Conservation (phyloP, 1,284 basidiomycete genomes). For the Cystobasidium pallidum region DNA sequence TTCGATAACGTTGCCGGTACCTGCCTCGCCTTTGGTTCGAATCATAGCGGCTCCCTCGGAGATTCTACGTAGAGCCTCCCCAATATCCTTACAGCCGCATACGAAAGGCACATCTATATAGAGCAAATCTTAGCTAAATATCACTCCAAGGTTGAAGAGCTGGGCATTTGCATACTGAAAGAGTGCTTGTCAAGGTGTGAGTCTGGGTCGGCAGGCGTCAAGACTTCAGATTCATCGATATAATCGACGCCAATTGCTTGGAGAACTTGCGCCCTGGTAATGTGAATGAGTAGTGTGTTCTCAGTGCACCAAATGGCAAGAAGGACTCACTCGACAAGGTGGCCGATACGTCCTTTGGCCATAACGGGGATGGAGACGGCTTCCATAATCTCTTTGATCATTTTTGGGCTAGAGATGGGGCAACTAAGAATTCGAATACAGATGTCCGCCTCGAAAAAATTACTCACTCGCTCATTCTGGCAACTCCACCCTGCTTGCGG, state of each 20-base stretch:
- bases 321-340: slow-evolving; percentile 77
- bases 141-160: no score
- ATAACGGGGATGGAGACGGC: slow-evolving; percentile 76
- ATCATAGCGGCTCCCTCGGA: slow-evolving; percentile 95
- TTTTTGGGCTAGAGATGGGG: slow-evolving; percentile 56
- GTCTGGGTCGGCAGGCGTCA: slow-evolving; percentile 80
- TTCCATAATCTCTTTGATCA: slow-evolving; percentile 95
- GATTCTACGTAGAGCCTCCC: slow-evolving; percentile 91
- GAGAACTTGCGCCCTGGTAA: slow-evolving; percentile 68
- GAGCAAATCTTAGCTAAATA: slow-evolving; percentile 58
- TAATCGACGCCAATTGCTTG: slow-evolving; percentile 96
- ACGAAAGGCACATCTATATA: slow-evolving; percentile 68
- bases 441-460: no score
- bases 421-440: not conserved
- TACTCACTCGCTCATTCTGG: slow-evolving; percentile 69
- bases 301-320: not conserved
- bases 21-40: slow-evolving; percentile 95
- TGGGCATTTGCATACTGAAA: slow-evolving; percentile 37
- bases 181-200: slow-evolving; percentile 60
- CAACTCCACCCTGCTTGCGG: slow-evolving; percentile 83
- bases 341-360: slow-evolving; percentile 81
- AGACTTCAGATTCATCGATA: slow-evolving; percentile 76
- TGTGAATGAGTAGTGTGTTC: slow-evolving; percentile 3
- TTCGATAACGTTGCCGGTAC: slow-evolving; percentile 96
- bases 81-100: slow-evolving; percentile 65